Conservation (phyloP, 495 filamentous ascomycete species). For the Penicillium egyptiacum region DNA sequence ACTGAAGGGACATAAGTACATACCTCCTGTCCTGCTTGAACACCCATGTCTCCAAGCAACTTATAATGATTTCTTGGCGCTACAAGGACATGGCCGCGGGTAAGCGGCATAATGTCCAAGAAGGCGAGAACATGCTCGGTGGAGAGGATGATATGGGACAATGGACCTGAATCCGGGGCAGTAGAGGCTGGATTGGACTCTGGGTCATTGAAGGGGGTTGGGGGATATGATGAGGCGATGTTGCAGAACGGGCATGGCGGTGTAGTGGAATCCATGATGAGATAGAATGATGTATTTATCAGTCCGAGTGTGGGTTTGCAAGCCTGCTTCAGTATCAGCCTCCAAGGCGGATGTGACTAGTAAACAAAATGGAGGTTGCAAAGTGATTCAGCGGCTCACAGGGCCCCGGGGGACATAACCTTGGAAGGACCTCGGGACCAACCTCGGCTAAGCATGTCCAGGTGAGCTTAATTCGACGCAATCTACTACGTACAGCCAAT, state of each 20-base stretch:
- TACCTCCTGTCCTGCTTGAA: conserved; percentile 55
- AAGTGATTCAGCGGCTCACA: neutral
- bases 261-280: conserved; percentile 5
- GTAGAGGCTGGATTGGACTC: conserved; percentile 1
- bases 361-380: conserved; percentile 1
- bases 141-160: conserved; percentile 70
- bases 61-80: conserved; percentile 68
- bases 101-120: conserved; percentile 85
- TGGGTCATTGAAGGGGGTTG: conserved; percentile 28
- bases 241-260: conserved; percentile 42
- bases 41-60: conserved; percentile 65
- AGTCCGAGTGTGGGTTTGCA: neutral
- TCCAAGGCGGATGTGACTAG: neutral
- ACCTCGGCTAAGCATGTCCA: conserved; percentile 11
- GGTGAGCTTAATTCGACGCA: conserved; percentile 7
- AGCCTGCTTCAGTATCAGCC: neutral
- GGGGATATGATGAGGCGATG: conserved; percentile 46
- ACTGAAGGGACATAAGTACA: conserved; percentile 8
- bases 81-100: conserved; percentile 74
- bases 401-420: neutral
- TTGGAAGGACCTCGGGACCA: neutral
- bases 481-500: neutral
- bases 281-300: neutral
- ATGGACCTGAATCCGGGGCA: conserved; percentile 25
- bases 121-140: conserved; percentile 76